These are phyloP conservation scores for Eucalyptus grandis DNA, from an alignment of 345 rosid genomes.

Conservation along the genomic window DNA sequence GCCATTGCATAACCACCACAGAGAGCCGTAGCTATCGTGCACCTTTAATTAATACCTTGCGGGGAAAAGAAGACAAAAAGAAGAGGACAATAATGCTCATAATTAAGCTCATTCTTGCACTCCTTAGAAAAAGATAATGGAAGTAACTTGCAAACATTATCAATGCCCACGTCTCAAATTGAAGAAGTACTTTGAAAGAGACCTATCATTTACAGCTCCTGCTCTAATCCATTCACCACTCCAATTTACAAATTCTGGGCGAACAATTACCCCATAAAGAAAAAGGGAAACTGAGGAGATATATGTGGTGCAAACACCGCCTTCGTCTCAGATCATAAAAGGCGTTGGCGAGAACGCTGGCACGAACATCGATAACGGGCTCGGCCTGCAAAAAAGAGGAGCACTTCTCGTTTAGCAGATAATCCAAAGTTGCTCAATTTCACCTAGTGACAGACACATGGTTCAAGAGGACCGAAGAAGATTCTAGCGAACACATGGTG, in stretches of 20 bases:
- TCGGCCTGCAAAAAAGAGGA: neutral
- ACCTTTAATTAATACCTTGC: neutral
- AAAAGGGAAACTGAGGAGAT: neutral
- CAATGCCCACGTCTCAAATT: neutral
- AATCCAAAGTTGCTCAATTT: neutral
- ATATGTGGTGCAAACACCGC: neutral
- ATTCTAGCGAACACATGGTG: neutral
- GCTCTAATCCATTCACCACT: neutral
- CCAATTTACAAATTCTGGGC: neutral
- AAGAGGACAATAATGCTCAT: neutral
- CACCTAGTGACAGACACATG: neutral
- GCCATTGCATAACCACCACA: neutral
- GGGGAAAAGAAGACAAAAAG: neutral
- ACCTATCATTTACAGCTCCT: neutral
- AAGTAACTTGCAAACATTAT: neutral
- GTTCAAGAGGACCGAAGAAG: neutral
- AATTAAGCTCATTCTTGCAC: neutral
- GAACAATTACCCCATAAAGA: neutral
- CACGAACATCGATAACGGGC: neutral
- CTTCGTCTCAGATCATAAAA: conserved; percentile 5
- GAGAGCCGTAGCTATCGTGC: neutral
- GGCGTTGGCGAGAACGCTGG: conserved; percentile 20
- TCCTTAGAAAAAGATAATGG: neutral
- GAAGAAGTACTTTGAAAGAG: neutral
- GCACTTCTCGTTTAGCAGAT: neutral